Evolutionary conservation across 192 early-diverging fungal genomes (phyloP), one percentile per base, ranked within the genome.

Genomic region (Podila clonocystis): DNA sequence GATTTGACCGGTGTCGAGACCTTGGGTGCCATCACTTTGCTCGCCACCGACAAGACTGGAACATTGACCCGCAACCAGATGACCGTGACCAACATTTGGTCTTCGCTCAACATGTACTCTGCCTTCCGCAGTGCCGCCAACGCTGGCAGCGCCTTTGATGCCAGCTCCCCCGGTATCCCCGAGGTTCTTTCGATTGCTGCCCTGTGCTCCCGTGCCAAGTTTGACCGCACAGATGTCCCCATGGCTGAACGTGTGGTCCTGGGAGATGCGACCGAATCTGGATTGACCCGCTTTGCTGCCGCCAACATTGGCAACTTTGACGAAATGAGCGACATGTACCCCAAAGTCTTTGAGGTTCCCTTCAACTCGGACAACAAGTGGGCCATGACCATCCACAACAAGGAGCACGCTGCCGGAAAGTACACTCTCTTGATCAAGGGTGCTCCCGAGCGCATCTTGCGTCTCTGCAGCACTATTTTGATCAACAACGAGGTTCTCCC

Each of bases 1-100:
- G 95, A 98, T 75, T 85, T 99, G 49, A 94, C 95, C 72, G 96
- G 95, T 78, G 97, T 99, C 17, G 97, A 99, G 79, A 99, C 97
- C 17, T 89, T 99, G 29, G 97, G 97, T 61, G 97, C 96, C 12
- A 97, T 99, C 68, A 99, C 97, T 36, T 85, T 98, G 24, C 89
- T 99, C 45, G 97, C 97, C 28, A 99, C 96, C 5, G 97, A 99
- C 85, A 99, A 99, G 82, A 98, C 97, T 15, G 97, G 97, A 65
- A 99, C 97, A 58, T 87, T 99, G 68, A 99, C 97, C 36, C 87
- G 94, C 66, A 99, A 97, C 82, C 96, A 97, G 82, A 99, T 99
- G 97, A 97, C 95, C 9, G 94, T 95, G 0, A 94, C 96, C 67
- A 93, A 94, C 85, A 67, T 99, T 24, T 99, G 97, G 97, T 88